Percentiles rank a stretch among this genome's conserved stretches.
Evolutionary conservation across 306 rosid species (phyloP).

Genomic region (Prunus armeniaca): DNA sequence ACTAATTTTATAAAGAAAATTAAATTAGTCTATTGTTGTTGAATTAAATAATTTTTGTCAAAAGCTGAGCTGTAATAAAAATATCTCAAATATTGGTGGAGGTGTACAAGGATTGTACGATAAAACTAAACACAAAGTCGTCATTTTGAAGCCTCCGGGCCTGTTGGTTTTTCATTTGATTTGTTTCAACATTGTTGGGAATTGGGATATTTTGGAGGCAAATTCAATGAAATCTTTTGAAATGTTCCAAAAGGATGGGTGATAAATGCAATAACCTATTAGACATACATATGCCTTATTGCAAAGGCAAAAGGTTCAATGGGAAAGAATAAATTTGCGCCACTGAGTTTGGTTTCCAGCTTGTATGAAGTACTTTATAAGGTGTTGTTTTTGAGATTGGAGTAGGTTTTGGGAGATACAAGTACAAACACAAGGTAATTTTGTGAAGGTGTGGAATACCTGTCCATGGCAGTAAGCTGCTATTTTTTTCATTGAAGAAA

Average conservation of each 20-base stretch:
- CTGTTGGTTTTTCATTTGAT: neutral
- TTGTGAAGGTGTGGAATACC: neutral
- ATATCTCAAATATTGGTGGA: neutral
- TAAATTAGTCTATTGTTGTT: neutral
- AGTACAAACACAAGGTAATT: neutral
- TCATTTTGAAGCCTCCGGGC: neutral
- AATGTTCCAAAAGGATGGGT: neutral
- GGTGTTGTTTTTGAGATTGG: neutral
- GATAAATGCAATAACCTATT: neutral
- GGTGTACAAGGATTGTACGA: neutral
- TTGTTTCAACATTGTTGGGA: neutral
- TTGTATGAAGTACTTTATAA: neutral
- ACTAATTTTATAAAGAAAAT: neutral
- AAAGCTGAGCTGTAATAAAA: neutral
- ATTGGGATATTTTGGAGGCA: neutral
- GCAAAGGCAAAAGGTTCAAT: neutral
- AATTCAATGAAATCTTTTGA: neutral
- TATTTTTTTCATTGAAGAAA: neutral
- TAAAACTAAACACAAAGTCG: neutral
- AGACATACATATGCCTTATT: neutral
- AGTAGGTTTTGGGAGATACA: neutral
- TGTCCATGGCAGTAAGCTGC: neutral
- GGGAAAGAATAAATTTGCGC: neutral
- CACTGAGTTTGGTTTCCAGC: neutral
- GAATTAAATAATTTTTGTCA: neutral